Evolutionary conservation across 2,329 filamentous ascomycete species (phyloP).

Genomic region (Cordyceps fumosorosea): DNA sequence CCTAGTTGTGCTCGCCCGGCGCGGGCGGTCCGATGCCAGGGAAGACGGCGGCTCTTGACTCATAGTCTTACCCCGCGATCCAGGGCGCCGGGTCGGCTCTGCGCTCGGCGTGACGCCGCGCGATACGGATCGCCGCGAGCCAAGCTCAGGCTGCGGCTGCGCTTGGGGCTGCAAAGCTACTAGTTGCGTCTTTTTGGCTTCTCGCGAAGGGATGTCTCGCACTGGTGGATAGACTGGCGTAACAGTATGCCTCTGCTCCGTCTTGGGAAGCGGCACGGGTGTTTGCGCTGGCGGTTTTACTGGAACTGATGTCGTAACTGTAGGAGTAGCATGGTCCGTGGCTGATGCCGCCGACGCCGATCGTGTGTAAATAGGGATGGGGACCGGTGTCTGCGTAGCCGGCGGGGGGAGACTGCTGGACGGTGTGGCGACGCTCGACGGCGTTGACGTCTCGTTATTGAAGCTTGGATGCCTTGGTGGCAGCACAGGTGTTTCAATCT

Average conservation of each 20-base stretch:
- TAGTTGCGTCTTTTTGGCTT: conserved; percentile 22
- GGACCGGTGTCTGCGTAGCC: conserved; percentile 36
- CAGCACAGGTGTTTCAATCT: conserved; percentile 52
- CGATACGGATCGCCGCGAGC: conserved; percentile 26
- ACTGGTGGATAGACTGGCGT: conserved; percentile 27
- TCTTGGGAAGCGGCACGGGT: conserved; percentile 30
- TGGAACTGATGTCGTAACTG: conserved; percentile 23
- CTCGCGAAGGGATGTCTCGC: conserved; percentile 21
- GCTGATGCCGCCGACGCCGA: conserved; percentile 25
- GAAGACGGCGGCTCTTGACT: conserved; percentile 43
- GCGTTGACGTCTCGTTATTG: conserved; percentile 23
- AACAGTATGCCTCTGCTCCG: conserved; percentile 22
- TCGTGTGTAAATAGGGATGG: conserved; percentile 28
- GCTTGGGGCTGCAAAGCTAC: conserved; percentile 6
- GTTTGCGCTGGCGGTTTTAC: conserved; percentile 29
- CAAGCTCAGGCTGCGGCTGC: conserved; percentile 18
- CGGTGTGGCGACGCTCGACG: conserved; percentile 13
- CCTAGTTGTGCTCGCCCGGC: conserved; percentile 50
- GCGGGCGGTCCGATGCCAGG: conserved; percentile 45
- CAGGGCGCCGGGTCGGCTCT: conserved; percentile 36
- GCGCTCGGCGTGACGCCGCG: conserved; percentile 30
- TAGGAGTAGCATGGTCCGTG: conserved; percentile 20
- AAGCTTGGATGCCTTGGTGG: conserved; percentile 33
- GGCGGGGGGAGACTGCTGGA: conserved; percentile 17
- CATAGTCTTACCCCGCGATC: conserved; percentile 45